phyloP scores from a whole-genome alignment of 2,329 filamentous ascomycete genomes.

The Alternaria postmessia region DNA sequence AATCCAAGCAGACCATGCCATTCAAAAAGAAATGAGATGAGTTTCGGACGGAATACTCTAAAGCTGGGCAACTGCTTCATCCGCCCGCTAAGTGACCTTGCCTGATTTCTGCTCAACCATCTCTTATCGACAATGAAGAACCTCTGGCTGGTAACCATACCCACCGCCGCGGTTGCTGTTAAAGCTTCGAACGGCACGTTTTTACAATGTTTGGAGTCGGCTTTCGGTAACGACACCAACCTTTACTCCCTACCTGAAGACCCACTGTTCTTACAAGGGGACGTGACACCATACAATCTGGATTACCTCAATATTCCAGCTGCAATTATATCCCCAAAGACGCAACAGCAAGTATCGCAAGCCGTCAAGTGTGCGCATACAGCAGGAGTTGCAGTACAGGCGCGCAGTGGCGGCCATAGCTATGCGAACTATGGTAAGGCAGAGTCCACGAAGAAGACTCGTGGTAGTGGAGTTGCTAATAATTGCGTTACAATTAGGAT shows the following conservation, averaged over 20 bases:
- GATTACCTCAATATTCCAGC: not conserved
- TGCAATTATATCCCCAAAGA: not conserved
- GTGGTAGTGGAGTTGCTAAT: not conserved
- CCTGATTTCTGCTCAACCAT: not conserved
- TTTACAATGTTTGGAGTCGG: not conserved
- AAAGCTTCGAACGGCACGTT: not conserved
- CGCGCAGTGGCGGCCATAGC: slow-evolving; percentile 1
- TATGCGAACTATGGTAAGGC: slow-evolving; percentile 5
- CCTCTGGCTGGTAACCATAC: not conserved
- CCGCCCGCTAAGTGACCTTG: not conserved
- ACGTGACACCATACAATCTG: not conserved
- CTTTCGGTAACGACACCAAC: not conserved
- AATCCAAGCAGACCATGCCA: not conserved
- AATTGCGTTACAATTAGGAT: not conserved
- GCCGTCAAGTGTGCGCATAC: not conserved
- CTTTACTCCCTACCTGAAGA: not conserved
- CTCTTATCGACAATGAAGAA: not conserved
- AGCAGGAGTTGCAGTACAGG: slow-evolving; percentile 1
- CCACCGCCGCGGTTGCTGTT: not conserved
- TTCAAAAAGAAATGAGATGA: not conserved
- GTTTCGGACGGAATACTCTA: too few relatives aligned
- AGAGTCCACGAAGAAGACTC: not conserved
- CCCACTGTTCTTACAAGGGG: not conserved
- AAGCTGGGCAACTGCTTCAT: not conserved
- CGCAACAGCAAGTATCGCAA: not conserved